Base-by-base conservation (phyloP, 2,329 filamentous ascomycete genomes). In the Colletotrichum neosansevieriae region DNA sequence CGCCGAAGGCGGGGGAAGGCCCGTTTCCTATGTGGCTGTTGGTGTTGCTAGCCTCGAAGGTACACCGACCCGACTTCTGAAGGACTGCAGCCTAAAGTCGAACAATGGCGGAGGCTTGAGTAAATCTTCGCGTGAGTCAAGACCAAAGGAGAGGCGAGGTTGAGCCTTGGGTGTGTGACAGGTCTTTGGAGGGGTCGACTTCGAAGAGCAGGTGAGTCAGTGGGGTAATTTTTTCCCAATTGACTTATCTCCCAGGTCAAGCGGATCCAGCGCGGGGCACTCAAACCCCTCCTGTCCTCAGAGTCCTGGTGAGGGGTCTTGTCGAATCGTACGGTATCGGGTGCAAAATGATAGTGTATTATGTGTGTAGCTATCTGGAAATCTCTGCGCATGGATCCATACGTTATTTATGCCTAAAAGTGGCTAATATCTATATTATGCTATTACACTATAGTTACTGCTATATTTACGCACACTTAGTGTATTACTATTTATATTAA, bases 171-270 rank as follows among this genome's bases (percentile, higher is more conserved):
- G 38, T 36, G 45, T 50, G 29, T 12, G 29, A 49, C 50, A 38
- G 4, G 36, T 34, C 29, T 38, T 58, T 65, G 54, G 65, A 65
- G 65, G 65, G 65, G 65, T 68, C 57, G 44, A 51, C 49, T 65
- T 59, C 47, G 29, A 54, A 54, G 62, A 7, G 62, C 42, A 36
- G 57, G 57, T 66, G 62, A 69, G 67, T 69, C 56, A 67, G 67
- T 67, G 67, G 67, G 67, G 67, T 69, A 67, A 51, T 67, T 69
- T 64, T 67, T 69, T 15, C 5, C 24, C 40, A 56, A 68, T 59
- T 59, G 61, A 65, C 47, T 42, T 24, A 34, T 54, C 6, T n/a
- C n/a, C n/a, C n/a, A n/a, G n/a, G n/a, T 56, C 44, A 5, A 67
- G 59, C 64, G 29, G 29, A 7, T 29, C 29, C 36, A 54, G 49